Base-by-base conservation (phyloP, 768 basidiomycete genomes). In the Leccinum arenicola region DNA sequence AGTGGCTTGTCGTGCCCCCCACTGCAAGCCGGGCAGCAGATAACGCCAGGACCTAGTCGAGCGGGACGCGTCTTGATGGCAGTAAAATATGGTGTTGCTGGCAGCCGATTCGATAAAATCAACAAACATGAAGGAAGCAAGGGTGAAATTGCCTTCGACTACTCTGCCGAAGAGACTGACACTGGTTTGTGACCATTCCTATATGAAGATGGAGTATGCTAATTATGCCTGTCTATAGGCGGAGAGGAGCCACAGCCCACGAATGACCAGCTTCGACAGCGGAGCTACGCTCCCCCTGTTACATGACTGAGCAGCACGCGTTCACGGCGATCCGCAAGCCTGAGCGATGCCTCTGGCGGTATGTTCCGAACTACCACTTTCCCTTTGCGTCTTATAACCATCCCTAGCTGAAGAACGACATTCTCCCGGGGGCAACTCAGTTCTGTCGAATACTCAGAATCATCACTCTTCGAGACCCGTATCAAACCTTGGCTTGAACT, bases 251-350 rank as follows among this genome's bases (percentile, higher is more conserved):
- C 63, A 58, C 73, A 71, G 35, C 56, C 60, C 4, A 54, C 35
- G 21, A 73, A 71, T 55, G 69, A 65, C 19, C 31, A 55, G 11
- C 52, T 60, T 54, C 73, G 70, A 58, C 73, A 68, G 35, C 67
- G 72, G 25, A 71, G 45, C 52, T 65, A 74, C 33, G 69, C 36
- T 27, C 61, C 67, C 25, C 55, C 72, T 53, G 59, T 61, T 50
- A 50, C 68, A 45, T 75, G 76, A 57, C 81, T 82, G 31, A 75
- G 77, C 11, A 75, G 65, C 58, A 77, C 78, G n/a, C 82, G 88
- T 38, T 83, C 87, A 52, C 78, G 89, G 57, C 80, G 89, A 56
- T 91, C 89, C n/a, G 87, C 87, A 15, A 90, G 89, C 70, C 75
- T 91, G 52, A 91, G 88, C 66, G 88, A 91, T 68, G 83, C 85